Base-by-base conservation (phyloP, 1,139 yeast genomes). In the Diutina catenulata region DNA sequence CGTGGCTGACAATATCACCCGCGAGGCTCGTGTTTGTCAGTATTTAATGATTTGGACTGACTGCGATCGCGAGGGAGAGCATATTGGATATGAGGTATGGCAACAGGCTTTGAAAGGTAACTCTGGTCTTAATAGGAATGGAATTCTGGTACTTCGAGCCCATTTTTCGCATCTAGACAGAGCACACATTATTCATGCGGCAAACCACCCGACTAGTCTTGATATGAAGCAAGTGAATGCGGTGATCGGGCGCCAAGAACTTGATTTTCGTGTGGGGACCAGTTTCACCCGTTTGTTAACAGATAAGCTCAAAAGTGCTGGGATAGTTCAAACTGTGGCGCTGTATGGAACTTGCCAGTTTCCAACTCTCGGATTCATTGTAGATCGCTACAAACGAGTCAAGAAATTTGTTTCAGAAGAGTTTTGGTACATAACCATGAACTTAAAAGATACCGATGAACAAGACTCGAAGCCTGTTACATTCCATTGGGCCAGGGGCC, bases 21-120 rank as follows among this genome's bases (percentile, higher is more conserved):
- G 57, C 3, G 88, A 87, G 51, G 84, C 91, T 3, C 54, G 78
- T 28, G 52, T 49, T 23, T 73, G 83, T 4, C 70, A 75, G 38
- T 62, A 64, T 37, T 60, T 93, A 44, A 83, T 84, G 81, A 86
- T 93, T 8, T 93, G 98, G 98, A 93, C 98, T 2, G 99, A 93
- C 67, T 91, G 97, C 59, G 99, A 93, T 64, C 67, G 98, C 32
- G 99, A 93, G 53, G 99, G 99, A 1, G 99, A 93, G 56, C 81
- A 80, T 53, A 93, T 93, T 43, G 99, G 98, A 0, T 76, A 73
- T 64, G 97, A 91, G 52, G 74, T 93, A 19, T 67, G 72, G 37
- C 68, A 74, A 41, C 80, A 80, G 4, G 96, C 95, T 0, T 54
- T 57, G 37, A 62, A 62, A 45, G 69, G 69, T 1, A 87, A 84